A percentile compares a stretch with the other conserved stretches of the same genome.
These are phyloP conservation scores for Blastobotrys peoriensis DNA, from an alignment of 805 yeast genomes.

Conservation along the genomic window DNA sequence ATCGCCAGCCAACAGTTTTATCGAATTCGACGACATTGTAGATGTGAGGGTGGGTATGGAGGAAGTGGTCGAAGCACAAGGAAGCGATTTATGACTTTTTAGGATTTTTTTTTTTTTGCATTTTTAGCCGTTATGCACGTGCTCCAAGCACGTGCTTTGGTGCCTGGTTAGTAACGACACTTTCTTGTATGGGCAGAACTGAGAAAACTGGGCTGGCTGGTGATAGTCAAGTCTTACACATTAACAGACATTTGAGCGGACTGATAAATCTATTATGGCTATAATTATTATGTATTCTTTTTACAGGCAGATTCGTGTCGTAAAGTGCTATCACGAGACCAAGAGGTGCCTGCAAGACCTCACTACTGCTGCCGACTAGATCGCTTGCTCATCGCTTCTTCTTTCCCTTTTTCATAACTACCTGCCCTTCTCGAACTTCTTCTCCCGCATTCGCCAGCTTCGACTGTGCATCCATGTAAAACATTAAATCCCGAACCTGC, in stretches of 20 bases:
- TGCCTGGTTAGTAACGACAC: not conserved
- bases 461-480: slow-evolving; percentile 64
- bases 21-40: slow-evolving; percentile 41
- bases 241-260: too few species aligned
- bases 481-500: slow-evolving; percentile 62
- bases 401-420: slow-evolving; percentile 13
- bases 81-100: not conserved
- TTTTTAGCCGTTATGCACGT: not conserved
- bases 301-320: too few species aligned
- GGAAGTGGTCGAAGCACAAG: not conserved
- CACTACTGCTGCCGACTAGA: too few species aligned
- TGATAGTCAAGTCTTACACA: too few species aligned
- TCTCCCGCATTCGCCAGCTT: slow-evolving; percentile 66
- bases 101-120: not conserved
- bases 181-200: too few species aligned
- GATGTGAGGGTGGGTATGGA: slow-evolving; percentile 1
- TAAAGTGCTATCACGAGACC: too few species aligned
- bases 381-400: slow-evolving; percentile 1
- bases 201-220: too few species aligned
- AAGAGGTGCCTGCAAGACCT: too few species aligned
- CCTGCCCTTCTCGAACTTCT: slow-evolving; percentile 63
- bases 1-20: slow-evolving; percentile 50
- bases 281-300: too few species aligned
- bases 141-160: not conserved
- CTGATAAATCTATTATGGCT: too few species aligned